phyloP scores from a whole-genome alignment of 352 stramenopile genomes.

The Phytopythium mirpurense region DNA sequence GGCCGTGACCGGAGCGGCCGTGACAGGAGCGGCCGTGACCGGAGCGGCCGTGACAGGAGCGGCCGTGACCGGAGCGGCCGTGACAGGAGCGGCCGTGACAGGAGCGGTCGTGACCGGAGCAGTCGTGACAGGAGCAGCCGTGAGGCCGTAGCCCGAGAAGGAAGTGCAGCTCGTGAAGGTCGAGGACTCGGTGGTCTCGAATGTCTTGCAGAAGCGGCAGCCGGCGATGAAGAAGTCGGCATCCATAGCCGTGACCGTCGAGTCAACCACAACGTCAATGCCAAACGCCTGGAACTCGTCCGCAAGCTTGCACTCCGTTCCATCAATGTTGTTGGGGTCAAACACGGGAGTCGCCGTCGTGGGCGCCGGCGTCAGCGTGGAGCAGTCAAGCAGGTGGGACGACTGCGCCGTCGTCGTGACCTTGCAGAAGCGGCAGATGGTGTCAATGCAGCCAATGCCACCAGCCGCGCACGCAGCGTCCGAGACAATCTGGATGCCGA shows the following conservation, averaged over 20 bases:
- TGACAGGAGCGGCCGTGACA: background rate
- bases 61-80: background rate
- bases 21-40: no score
- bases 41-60: background rate
- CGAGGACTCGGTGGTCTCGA: slow-evolving; percentile 18
- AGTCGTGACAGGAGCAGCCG: background rate
- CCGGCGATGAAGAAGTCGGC: slow-evolving; percentile 23
- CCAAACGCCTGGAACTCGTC: slow-evolving; percentile 5
- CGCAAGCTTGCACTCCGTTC: background rate
- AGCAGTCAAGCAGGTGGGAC: slow-evolving; percentile 12
- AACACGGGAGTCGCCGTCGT: slow-evolving; percentile 2
- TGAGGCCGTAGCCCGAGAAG: slow-evolving; percentile 7
- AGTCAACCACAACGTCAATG: slow-evolving; percentile 24
- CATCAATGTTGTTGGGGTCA: background rate
- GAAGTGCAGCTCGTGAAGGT: slow-evolving; percentile 14
- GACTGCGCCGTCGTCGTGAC: slow-evolving; percentile 15
- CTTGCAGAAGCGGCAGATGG: slow-evolving; percentile 33
- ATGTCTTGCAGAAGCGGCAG: slow-evolving; percentile 29
- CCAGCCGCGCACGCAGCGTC: slow-evolving; percentile 21
- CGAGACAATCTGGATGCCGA: slow-evolving; percentile 21
- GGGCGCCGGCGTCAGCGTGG: background rate
- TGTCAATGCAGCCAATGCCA: slow-evolving; percentile 30
- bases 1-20: slow-evolving; percentile 2
- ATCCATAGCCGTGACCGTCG: slow-evolving; percentile 14
- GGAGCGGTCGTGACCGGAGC: slow-evolving; percentile 1